These are phyloP conservation scores for Aspergillus intermedius DNA, from an alignment of 2,329 filamentous ascomycete genomes.

Conservation along the genomic window DNA sequence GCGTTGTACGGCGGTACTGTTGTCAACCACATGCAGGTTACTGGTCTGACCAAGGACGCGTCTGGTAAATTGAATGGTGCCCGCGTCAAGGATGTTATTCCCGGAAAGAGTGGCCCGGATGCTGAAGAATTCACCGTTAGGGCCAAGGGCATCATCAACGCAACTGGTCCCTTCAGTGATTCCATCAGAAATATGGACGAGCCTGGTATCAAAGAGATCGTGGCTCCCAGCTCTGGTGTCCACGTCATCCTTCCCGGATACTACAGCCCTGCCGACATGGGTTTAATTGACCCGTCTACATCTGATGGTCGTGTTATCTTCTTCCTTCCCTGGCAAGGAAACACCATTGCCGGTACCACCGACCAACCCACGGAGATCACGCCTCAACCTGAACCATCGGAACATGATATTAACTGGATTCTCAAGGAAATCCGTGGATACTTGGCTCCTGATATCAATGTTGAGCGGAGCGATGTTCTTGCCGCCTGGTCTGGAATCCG, in stretches of 20 bases:
- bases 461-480: conserved; percentile 78
- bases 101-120: conserved; percentile 57
- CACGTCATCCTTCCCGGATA: conserved; percentile 84
- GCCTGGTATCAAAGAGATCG: conserved; percentile 63
- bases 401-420: conserved; percentile 85
- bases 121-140: conserved; percentile 61
- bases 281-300: conserved; percentile 76
- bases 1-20: conserved; percentile 80
- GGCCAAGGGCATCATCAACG: conserved; percentile 79
- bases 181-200: conserved; percentile 82
- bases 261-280: conserved; percentile 79
- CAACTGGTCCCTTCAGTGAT: conserved; percentile 82
- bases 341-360: conserved; percentile 84
- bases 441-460: conserved; percentile 74
- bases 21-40: conserved; percentile 78
- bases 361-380: conserved; percentile 69
- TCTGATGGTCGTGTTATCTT: conserved; percentile 88
- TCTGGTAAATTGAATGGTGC: conserved; percentile 69
- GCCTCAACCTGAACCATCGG: conserved; percentile 67
- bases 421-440: conserved; percentile 76
- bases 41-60: conserved; percentile 65
- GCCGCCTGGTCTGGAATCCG: conserved; percentile 86
- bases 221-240: conserved; percentile 77
- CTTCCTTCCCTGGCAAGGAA: conserved; percentile 89
- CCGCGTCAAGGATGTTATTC: conserved; percentile 62